Base-by-base conservation (phyloP, 2,329 filamentous ascomycete species). In the Zasmidium angulare region DNA sequence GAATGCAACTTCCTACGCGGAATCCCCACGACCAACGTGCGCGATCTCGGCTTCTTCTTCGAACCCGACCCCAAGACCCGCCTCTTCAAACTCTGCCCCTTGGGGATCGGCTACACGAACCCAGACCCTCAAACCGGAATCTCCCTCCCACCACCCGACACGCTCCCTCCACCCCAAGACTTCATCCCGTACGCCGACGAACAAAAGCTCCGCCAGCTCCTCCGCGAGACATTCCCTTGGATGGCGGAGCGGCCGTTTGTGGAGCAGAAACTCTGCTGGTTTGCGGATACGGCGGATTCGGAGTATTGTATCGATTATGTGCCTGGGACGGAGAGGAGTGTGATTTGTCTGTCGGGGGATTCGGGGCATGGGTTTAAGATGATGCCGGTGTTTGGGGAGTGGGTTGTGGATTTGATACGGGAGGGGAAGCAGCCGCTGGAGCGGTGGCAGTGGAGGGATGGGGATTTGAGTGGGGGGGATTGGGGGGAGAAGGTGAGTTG, bases 21-120 rank as follows among this genome's bases (percentile, higher is more conserved):
- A 1, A 84, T 88, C 11, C 85, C 86, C 0, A 82, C 86, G 0
- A 85, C 82, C 0, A 85, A 86, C 54, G 81, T 82, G 1, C 79
- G 85, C 1, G 85, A 88, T 61, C 73, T 87, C 0, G 85, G 85
- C 0, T 88, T 88, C 75, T 84, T 86, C 72, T 88, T 88, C 58
- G 86, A 88, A 69, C 85, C 86, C 0, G 85, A 88, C 63, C 81
- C 78, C 0, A 76, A 78, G 61, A 86, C 84, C 0, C 79, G 80
- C 21, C 70, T 86, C 3, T 72, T 88, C 47, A 88, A 88, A 72
- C 67, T 88, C 10, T 87, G 84, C 64, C 83, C 84, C 0, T 78
- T 82, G 69, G 84, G 84, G 1, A 82, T 79, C 0, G 86, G 84
- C 0, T 85, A 78, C 62, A 76, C 78, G 52, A 82, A 85, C 63